Evolutionary conservation across 176 grass and related monocot genomes (phyloP).

Genomic region (Miscanthus lutarioriparius): DNA sequence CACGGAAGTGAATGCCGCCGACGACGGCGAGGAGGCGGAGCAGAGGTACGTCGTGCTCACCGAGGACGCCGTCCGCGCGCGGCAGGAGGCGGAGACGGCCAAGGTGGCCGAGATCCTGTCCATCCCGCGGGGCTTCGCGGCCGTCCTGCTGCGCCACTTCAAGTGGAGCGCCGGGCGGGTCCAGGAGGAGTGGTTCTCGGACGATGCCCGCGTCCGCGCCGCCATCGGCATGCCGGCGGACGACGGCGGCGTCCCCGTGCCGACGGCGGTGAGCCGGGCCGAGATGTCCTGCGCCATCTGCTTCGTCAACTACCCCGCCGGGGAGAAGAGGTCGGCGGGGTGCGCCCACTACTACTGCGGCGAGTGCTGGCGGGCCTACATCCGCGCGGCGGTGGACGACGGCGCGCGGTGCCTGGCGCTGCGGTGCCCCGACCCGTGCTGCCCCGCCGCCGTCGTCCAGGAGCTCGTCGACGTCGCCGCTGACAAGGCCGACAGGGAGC

Average conservation of each 20-base stretch:
- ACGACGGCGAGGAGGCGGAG: not conserved
- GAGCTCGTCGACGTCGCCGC: conserved; percentile 21
- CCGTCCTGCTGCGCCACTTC: not conserved
- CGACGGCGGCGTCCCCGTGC: not conserved
- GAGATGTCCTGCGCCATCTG: not conserved
- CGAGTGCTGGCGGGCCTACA: conserved; percentile 32
- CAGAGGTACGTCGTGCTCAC: not conserved
- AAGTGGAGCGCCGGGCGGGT: not conserved
- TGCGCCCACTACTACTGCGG: conserved; percentile 23
- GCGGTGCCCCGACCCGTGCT: conserved; percentile 34
- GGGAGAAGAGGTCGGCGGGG: not conserved
- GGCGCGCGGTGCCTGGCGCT: conserved; percentile 31
- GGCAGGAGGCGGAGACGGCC: not conserved
- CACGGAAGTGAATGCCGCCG: not conserved
- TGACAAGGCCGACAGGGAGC: not conserved
- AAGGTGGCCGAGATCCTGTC: conserved; percentile 14
- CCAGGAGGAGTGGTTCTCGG: conserved; percentile 32
- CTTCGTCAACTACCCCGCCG: not conserved
- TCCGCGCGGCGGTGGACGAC: not conserved
- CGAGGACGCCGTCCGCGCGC: not conserved
- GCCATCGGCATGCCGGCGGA: not conserved
- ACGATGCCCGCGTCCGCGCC: conserved; percentile 6
- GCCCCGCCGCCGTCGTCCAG: not conserved
- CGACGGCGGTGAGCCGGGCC: not conserved
- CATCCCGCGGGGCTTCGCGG: not conserved